Percentiles rank a stretch among this genome's conserved stretches.
phyloP scores from a whole-genome alignment of 202 grass and related monocot genomes.

The Musa balbisiana region DNA sequence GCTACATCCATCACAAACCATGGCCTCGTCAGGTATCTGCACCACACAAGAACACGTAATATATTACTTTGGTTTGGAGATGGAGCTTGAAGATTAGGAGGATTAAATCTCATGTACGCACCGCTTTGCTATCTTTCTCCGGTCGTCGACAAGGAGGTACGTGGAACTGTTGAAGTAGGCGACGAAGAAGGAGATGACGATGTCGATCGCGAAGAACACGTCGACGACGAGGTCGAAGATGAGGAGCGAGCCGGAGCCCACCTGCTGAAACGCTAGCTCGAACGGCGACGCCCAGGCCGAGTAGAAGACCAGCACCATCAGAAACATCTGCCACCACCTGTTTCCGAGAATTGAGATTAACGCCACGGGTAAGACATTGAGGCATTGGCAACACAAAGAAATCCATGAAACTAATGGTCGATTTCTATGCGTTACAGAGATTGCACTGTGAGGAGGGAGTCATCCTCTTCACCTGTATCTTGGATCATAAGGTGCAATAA shows the following conservation, averaged over 20 bases:
- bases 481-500: slow-evolving; percentile 14
- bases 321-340: slow-evolving; percentile 50
- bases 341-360: background rate
- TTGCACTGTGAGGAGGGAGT: too few relatives aligned
- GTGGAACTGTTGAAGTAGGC: slow-evolving; percentile 41
- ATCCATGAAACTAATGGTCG: too few relatives aligned
- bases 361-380: too few relatives aligned
- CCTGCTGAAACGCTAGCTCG: slow-evolving; percentile 33
- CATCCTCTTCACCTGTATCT: slow-evolving; percentile 5
- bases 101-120: slow-evolving; percentile 3
- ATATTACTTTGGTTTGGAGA: background rate
- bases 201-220: slow-evolving; percentile 45
- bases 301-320: slow-evolving; percentile 45
- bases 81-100: background rate
- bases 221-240: slow-evolving; percentile 37
- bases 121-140: slow-evolving; percentile 38
- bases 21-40: slow-evolving; percentile 27
- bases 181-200: slow-evolving; percentile 47
- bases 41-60: background rate
- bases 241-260: slow-evolving; percentile 20
- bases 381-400: too few relatives aligned
- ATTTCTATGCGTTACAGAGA: too few relatives aligned
- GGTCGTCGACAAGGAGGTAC: slow-evolving; percentile 46
- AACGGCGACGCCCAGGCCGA: slow-evolving; percentile 52
- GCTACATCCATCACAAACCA: slow-evolving; percentile 44